Base-by-base conservation (phyloP, 768 basidiomycete genomes). In the Lactarius pseudohatsudake region DNA sequence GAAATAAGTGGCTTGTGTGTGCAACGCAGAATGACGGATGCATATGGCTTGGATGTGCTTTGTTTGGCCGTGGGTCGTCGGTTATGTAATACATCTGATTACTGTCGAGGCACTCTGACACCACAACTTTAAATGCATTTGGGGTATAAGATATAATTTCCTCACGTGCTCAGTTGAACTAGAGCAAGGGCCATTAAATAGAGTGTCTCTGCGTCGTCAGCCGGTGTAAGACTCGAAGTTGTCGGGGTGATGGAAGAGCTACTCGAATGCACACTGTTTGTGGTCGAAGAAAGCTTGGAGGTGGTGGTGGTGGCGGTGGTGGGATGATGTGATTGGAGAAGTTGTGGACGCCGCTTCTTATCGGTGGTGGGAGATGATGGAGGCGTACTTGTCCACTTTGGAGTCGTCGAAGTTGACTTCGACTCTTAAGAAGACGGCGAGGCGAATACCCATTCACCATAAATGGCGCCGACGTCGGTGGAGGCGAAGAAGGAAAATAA, bases 401-500 rank as follows among this genome's bases (percentile, higher is more conserved):
- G 36, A 16, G 16, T 30, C 1, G 57, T n/a, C 32, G 57, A 40
- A 36, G 57, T 58, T 40, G 57, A 16, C 22, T 30, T 4, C 57
- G 57, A 3, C 22, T 34, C 13, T 7, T 16, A 8, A 15, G 57
- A 22, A 58, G 57, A 28, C 28, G 28, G 3, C 28, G 28, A 58
- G 34, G 71, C 72, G 68, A 78, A 81, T 60, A 71, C 74, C 87
- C 87, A 89, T 5, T 72, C 68, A 57, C 83, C 84, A 59, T 79
- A 77, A 68, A 87, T 76, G 16, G 82, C 76, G 53, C 86, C 87
- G 4, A 69, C 72, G 61, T 71, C 73, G 59, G 74, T 70, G 28
- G 75, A 59, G 0, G 79, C 82, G 67, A 90, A 86, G 75, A 73
- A 81, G 10, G 69, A 69, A 78, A 90, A 89, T n/a, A 89, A 78